These are phyloP conservation scores for Suhomyces taliae DNA, from an alignment of 1,139 yeast species.

Conservation along the genomic window DNA sequence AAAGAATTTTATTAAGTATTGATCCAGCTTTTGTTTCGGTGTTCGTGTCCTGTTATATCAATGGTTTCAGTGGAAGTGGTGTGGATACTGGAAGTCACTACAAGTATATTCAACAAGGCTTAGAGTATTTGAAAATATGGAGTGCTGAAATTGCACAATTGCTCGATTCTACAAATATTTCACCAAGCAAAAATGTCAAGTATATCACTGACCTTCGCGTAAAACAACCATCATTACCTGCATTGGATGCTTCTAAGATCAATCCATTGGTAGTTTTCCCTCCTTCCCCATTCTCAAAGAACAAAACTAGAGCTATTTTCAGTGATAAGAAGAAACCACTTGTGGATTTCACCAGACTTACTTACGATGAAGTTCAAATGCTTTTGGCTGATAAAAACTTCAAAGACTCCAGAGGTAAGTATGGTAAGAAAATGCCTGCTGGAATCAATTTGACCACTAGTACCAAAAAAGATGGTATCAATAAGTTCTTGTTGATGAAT, in stretches of 20 bases:
- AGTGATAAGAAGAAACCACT: slow-evolving; percentile 27
- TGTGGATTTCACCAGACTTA: slow-evolving; percentile 34
- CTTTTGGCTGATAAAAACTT: slow-evolving; percentile 17
- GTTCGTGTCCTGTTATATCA: slow-evolving; percentile 32
- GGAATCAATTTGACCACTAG: slow-evolving; percentile 1
- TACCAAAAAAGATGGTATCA: slow-evolving; percentile 19
- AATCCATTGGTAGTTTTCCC: slow-evolving; percentile 38
- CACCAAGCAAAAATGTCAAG: slow-evolving; percentile 9
- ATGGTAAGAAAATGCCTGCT: slow-evolving; percentile 20
- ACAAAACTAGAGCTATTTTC: slow-evolving; percentile 24
- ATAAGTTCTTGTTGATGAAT: slow-evolving; percentile 33
- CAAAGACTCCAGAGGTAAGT: slow-evolving; percentile 22
- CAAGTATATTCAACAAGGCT: slow-evolving; percentile 29
- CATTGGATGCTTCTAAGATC: slow-evolving; percentile 11
- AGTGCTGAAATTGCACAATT: slow-evolving; percentile 34
- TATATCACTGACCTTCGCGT: slow-evolving; percentile 20
- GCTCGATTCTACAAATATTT: slow-evolving; percentile 14
- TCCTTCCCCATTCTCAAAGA: slow-evolving; percentile 27
- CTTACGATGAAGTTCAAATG: slow-evolving; percentile 20
- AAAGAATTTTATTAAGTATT: slow-evolving; percentile 24
- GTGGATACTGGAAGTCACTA: slow-evolving; percentile 31
- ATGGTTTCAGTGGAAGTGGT: slow-evolving; percentile 31
- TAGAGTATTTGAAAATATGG: slow-evolving; percentile 31
- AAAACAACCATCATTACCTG: not conserved
- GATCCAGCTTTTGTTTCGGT: slow-evolving; percentile 34